Evolutionary conservation across 2,329 filamentous ascomycete species (phyloP), one percentile per base, ranked within the genome.

Genomic region (Orbilia quercus): DNA sequence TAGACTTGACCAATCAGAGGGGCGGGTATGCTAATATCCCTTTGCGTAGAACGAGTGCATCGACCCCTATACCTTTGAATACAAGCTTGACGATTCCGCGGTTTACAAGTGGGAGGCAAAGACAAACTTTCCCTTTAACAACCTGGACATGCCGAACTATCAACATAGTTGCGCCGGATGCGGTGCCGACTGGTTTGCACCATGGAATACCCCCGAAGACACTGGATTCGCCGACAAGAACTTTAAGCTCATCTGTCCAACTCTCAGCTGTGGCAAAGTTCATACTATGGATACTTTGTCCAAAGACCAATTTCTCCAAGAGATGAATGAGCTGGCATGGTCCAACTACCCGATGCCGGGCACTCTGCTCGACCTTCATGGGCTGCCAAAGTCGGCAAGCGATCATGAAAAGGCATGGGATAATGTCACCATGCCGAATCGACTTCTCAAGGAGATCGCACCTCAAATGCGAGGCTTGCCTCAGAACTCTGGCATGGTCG

Each of bases 321-420:
- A 92, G 76, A 79, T 85, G 4, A 78, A 82, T 22, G 77, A 77
- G 0, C 81, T 91, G 0, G 76, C 86, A 2, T 70, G 79, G 1
- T 76, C 82, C 2, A 76, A 82, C 12, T 78, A 81, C 1, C 87
- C 89, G 0, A 86, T 93, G 82, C 87, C 89, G 0, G 90, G 90
- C 0, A 92, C 90, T 0, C 79, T 91, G 2, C 82, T 91, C 6
- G 82, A 86, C 7, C 78, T 84, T 0, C 79, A 80, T 0, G 90
- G 90, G 0, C 79, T 82, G 14, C 85, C 87, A 0, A 78, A 82
- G 28, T 55, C 75, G 1, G 75, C 81, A 1, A 78, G 77, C 1
- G 58, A 76, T 7, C 77, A 76, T 34, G 75, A 65, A 31, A 72
- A 16, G 44, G 63, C 5, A 22, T 75, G 63, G 23, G 76, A 79